phyloP scores from a whole-genome alignment of 1,284 basidiomycete species.

The Cutaneotrichosporon cavernicola region DNA sequence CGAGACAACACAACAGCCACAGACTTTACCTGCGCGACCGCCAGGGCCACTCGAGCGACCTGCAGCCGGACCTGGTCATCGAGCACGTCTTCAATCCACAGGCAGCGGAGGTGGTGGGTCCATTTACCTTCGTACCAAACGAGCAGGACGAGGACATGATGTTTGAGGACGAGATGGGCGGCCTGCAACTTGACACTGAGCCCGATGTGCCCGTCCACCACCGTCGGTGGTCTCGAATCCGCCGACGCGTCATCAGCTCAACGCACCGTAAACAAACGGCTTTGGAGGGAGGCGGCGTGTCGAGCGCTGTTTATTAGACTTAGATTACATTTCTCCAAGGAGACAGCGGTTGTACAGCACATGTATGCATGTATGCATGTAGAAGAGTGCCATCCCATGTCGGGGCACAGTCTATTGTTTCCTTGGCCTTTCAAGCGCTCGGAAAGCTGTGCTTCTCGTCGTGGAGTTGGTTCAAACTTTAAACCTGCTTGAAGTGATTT shows the following conservation, averaged over 20 bases:
- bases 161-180: constrained; percentile 6
- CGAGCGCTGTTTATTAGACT: constrained; percentile 2
- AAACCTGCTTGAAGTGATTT: no score
- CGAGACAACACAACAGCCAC: constrained; percentile 10
- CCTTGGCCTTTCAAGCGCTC: neutral
- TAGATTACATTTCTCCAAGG: neutral
- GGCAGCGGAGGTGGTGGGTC: constrained; percentile 33
- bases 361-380: constrained; percentile 5
- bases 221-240: constrained; percentile 6
- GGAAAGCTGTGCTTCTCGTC: neutral
- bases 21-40: constrained; percentile 10
- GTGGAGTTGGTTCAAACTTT: no score
- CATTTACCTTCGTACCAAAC: constrained; percentile 45
- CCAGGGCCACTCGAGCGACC: neutral
- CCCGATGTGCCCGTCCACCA: constrained; percentile 1
- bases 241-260: constrained; percentile 8
- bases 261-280: neutral
- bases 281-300: neutral
- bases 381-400: neutral
- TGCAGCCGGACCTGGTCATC: constrained; percentile 42
- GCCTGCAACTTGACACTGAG: neutral
- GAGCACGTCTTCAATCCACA: constrained; percentile 49
- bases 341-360: constrained; percentile 3
- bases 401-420: neutral
- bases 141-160: constrained; percentile 7